Conservation (phyloP, 495 filamentous ascomycete genomes). For the Neurospora sp. region DNA sequence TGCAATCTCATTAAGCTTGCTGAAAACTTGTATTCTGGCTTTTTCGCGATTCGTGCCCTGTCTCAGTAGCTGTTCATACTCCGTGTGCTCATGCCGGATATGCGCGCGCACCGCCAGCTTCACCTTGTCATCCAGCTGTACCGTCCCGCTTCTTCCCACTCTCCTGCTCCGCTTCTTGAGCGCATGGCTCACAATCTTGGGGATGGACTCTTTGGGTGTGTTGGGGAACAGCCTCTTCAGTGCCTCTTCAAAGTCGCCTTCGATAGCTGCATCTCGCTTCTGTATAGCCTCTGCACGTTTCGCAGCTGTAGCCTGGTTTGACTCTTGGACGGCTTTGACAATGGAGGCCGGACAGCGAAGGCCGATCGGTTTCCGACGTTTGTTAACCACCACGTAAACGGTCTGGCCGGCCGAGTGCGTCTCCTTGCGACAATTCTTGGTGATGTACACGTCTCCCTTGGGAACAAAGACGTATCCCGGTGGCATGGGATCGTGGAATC, state of each 20-base stretch:
- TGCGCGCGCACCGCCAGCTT: constrained; percentile 27
- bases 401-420: constrained; percentile 18
- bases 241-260: constrained; percentile 15
- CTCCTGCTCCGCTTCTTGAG: constrained; percentile 24
- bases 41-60: constrained; percentile 1
- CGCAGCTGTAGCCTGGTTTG: constrained; percentile 16
- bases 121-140: constrained; percentile 20
- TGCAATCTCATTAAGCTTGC: constrained; percentile 12
- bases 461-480: constrained; percentile 25
- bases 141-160: constrained; percentile 24
- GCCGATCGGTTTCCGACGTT: constrained; percentile 16
- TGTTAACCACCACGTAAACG: constrained; percentile 26
- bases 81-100: constrained; percentile 28
- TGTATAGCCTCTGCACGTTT: constrained; percentile 15
- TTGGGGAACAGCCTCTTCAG: constrained; percentile 21
- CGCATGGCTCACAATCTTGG: constrained; percentile 15
- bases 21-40: constrained; percentile 12
- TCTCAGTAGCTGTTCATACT: constrained; percentile 24
- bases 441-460: constrained; percentile 30
- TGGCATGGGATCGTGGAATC: constrained; percentile 14
- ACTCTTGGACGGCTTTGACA: constrained; percentile 12
- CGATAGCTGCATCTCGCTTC: constrained; percentile 19
- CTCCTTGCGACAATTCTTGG: constrained; percentile 25
- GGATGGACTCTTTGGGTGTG: constrained; percentile 14
- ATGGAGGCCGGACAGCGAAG: constrained; percentile 28